These are phyloP conservation scores for Collariella sp. DNA, from an alignment of 495 filamentous ascomycete genomes.

Conservation along the genomic window DNA sequence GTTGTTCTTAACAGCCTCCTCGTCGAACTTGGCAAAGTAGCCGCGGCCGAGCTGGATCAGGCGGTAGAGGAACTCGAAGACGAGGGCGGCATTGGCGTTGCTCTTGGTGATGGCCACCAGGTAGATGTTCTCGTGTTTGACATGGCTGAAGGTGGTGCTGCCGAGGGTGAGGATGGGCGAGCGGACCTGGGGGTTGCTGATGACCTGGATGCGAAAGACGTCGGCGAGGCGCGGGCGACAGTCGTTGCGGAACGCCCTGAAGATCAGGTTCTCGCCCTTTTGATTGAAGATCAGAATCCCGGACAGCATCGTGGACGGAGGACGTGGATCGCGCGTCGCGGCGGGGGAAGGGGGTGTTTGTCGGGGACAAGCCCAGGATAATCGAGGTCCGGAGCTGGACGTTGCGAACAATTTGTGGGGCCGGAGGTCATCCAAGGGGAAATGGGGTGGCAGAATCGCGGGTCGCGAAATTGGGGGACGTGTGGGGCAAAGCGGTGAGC, in stretches of 20 bases:
- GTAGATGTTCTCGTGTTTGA: conserved; percentile 99
- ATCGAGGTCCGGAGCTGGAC: background rate
- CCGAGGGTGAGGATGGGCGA: conserved; percentile 96
- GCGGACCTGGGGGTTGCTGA: conserved; percentile 95
- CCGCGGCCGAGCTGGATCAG: conserved; percentile 82
- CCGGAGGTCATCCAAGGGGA: background rate
- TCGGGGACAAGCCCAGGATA: background rate
- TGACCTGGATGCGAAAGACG: conserved; percentile 99
- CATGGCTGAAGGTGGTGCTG: conserved; percentile 97
- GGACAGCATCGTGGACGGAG: conserved; percentile 87
- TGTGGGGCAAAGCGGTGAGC: background rate
- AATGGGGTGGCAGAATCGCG: background rate
- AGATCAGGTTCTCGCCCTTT: conserved; percentile 99
- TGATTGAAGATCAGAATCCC: conserved; percentile 98
- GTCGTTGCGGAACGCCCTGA: conserved; percentile 95
- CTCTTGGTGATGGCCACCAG: conserved; percentile 96
- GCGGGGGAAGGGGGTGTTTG: background rate
- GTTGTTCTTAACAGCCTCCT: conserved; percentile 99
- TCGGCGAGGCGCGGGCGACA: conserved; percentile 94
- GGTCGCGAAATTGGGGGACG: background rate
- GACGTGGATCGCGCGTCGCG: background rate
- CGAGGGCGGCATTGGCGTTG: conserved; percentile 97
- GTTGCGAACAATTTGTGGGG: no score
- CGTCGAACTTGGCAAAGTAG: conserved; percentile 98
- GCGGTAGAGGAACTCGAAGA: conserved; percentile 97